These are phyloP conservation scores for Magnaporthiopsis poae DNA, from an alignment of 2,329 filamentous ascomycete genomes.

Conservation along the genomic window DNA sequence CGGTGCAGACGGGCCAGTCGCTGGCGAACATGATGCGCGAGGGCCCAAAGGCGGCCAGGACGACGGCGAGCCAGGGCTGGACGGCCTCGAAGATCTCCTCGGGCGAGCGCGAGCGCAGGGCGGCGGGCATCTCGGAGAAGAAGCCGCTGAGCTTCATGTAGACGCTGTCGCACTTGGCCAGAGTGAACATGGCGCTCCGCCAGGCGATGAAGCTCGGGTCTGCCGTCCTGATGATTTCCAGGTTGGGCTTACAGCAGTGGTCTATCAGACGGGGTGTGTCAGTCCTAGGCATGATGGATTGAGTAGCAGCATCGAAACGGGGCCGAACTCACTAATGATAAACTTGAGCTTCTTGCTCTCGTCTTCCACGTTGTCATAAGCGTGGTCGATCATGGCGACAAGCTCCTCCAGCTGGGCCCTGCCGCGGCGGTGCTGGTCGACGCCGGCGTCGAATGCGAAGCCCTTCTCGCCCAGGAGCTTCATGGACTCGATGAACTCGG, in stretches of 20 bases:
- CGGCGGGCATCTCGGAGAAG: constrained; percentile 66
- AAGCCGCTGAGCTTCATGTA: constrained; percentile 88
- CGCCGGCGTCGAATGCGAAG: constrained; percentile 70
- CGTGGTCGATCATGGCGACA: constrained; percentile 57
- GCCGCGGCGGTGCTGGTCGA: constrained; percentile 71
- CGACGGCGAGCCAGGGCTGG: constrained; percentile 60
- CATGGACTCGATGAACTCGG: constrained; percentile 55
- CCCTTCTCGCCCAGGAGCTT: constrained; percentile 54
- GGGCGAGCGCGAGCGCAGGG: constrained; percentile 37
- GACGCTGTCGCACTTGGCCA: constrained; percentile 54
- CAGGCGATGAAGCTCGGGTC: constrained; percentile 57
- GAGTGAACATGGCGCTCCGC: constrained; percentile 56
- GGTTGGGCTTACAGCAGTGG: constrained; percentile 81
- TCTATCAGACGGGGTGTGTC: constrained; percentile 37
- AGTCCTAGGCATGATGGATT: background rate
- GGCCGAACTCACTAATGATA: constrained; percentile 54
- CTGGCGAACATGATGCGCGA: constrained; percentile 76
- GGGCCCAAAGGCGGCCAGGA: constrained; percentile 64
- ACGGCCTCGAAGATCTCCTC: constrained; percentile 53
- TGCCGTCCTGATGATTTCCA: constrained; percentile 51
- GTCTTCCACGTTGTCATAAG: constrained; percentile 51
- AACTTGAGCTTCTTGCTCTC: constrained; percentile 54
- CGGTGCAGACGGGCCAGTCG: constrained; percentile 87
- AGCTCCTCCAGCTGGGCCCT: constrained; percentile 63
- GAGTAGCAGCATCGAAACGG: background rate